These are phyloP conservation scores for Fonsecaea pugnacius DNA, from an alignment of 2,329 filamentous ascomycete species.

Conservation along the genomic window DNA sequence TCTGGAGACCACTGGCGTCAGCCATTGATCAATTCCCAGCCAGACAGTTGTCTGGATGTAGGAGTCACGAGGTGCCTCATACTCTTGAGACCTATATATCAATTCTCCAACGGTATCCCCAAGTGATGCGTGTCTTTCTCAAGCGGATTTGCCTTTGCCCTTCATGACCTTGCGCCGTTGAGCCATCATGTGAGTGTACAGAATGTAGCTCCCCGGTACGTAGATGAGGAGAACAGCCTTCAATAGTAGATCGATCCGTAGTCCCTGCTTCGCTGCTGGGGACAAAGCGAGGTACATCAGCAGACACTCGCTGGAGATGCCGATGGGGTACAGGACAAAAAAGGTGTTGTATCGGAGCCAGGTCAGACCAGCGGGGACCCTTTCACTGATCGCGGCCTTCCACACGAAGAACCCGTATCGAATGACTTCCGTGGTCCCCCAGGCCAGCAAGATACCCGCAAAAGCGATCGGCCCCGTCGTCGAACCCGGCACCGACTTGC, in stretches of 20 bases:
- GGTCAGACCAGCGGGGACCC: slow-evolving; percentile 67
- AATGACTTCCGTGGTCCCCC: slow-evolving; percentile 89
- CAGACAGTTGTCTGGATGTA: neutral
- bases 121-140: slow-evolving; percentile 15
- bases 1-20: neutral
- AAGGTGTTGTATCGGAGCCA: slow-evolving; percentile 90
- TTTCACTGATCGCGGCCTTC: slow-evolving; percentile 59
- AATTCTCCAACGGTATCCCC: neutral
- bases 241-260: slow-evolving; percentile 63
- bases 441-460: slow-evolving; percentile 69
- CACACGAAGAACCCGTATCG: slow-evolving; percentile 91
- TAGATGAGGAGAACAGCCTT: slow-evolving; percentile 73
- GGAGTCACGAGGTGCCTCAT: neutral
- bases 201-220: slow-evolving; percentile 78
- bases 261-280: slow-evolving; percentile 59
- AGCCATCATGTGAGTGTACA: slow-evolving; percentile 94
- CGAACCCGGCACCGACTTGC: slow-evolving; percentile 28
- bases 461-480: slow-evolving; percentile 42
- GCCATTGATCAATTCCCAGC: neutral
- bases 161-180: slow-evolving; percentile 82
- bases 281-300: slow-evolving; percentile 73
- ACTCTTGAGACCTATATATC: neutral
- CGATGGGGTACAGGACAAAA: slow-evolving; percentile 87
- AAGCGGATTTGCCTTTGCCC: slow-evolving; percentile 56
- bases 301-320: slow-evolving; percentile 84